Base-by-base conservation (phyloP, 345 rosid species). In the Eucalyptus guilfoylei region DNA sequence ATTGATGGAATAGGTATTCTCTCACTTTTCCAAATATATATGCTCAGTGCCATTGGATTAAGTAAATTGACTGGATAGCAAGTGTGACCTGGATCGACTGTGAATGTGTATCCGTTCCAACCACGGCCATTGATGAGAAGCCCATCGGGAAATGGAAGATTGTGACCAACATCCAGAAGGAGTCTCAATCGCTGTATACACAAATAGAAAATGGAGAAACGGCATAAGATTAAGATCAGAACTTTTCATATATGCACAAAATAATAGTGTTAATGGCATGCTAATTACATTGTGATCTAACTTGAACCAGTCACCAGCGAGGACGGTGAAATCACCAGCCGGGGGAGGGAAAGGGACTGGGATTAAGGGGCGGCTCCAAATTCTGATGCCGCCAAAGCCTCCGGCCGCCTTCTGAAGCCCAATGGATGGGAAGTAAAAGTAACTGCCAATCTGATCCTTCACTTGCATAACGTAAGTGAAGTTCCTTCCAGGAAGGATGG, bases 331-430 rank as follows among this genome's bases (percentile, higher is more conserved):
- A 89, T 97, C 99, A 6, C 97, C 96, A 3, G 90, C 94, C 1
- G 99, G 99, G 87, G 94, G 90, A 49, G 96, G 89, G 88, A 95
- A 97, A 3, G 99, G 99, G 58, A 97, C 97, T 0, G 99, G 99
- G 83, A 98, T 98, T 72, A 80, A 90, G 24, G 99, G 98, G 13
- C 97, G 98, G 90, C 98, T 98, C 91, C 96, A 95, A 37, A 98
- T 93, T 83, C 98, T 94, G 87, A 98, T 95, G 69, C 95, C 93
- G 54, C 99, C 99, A 45, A 92, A 97, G 11, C 94, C 99, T 55
- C 99, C 99, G 9, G 99, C 99, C 26, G 99, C 99, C 93, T 96
- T 97, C 89, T 98, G 99, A 92, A 97, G 94, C 69, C 90, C 93
- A 81, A 96, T 93, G 44, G 99, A 97, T 24, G 99, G 99, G 92